Conservation (phyloP, 495 filamentous ascomycete genomes). For the Mycothermus thermophilus region DNA sequence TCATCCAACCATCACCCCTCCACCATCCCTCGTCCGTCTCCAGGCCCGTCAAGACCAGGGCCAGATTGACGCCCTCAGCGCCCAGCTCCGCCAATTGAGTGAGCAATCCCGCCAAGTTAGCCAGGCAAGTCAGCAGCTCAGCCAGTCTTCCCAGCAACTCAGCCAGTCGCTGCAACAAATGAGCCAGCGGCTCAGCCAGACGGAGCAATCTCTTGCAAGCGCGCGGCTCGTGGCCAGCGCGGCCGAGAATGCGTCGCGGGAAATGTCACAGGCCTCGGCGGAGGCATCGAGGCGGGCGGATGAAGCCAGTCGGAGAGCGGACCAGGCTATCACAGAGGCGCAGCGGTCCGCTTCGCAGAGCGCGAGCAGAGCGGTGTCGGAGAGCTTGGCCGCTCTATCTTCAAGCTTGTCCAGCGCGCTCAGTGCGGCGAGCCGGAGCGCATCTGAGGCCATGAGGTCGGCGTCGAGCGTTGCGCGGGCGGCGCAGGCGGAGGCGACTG, state of each 20-base stretch:
- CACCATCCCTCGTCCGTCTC: conserved; percentile 4
- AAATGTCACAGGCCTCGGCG: conserved; percentile 10
- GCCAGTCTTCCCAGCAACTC: conserved; percentile 24
- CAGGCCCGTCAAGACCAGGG: conserved; percentile 23
- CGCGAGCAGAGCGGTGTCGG: conserved; percentile 9
- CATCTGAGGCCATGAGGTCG: conserved; percentile 14
- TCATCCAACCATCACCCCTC: conserved; percentile 11
- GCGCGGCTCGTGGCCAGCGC: conserved; percentile 5
- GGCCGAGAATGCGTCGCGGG: conserved; percentile 14
- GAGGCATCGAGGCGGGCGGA: conserved; percentile 10
- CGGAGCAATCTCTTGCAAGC: conserved; percentile 10
- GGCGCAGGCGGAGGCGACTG: conserved; percentile 22
- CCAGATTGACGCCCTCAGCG: conserved; percentile 27
- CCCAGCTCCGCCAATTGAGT: conserved; percentile 19
- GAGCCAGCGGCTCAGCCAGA: conserved; percentile 16
- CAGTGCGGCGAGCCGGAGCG: conserved; percentile 20
- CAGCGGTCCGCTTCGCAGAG: conserved; percentile 6
- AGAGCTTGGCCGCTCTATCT: conserved; percentile 14
- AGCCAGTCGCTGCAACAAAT: conserved; percentile 18
- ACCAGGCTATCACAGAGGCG: conserved; percentile 6
- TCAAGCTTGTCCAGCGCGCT: conserved; percentile 21
- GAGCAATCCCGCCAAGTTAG: conserved; percentile 20
- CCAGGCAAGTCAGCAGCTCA: conserved; percentile 26
- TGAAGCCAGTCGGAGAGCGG: conserved; percentile 10
- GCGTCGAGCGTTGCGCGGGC: conserved; percentile 23